A percentile compares a stretch with the other conserved stretches of the same genome.
Evolutionary conservation across 148 eudicot species (phyloP).

Genomic region (Rhododendron griersonianum): DNA sequence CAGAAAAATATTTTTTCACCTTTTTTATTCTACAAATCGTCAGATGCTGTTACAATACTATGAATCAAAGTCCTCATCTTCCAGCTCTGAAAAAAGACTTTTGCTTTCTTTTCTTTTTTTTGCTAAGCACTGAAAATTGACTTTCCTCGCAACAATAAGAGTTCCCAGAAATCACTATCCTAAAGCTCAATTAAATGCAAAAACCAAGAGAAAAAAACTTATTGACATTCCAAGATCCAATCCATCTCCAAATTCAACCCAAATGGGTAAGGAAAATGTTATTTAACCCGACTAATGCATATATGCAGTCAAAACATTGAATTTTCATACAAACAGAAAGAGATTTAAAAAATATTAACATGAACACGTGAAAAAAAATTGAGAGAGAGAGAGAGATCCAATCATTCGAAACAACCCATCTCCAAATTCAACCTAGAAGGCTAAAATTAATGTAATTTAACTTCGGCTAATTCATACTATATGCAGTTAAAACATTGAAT

Average conservation of each 20-base stretch:
- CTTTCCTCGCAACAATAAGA: not conserved
- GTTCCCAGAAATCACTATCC: not conserved
- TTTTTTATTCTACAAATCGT: not conserved
- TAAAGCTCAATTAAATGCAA: not conserved
- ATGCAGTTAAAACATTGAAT: no score
- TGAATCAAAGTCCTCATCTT: not conserved
- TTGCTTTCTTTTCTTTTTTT: no score
- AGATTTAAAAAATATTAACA: not conserved
- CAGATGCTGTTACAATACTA: not conserved
- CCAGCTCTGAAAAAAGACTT: not conserved
- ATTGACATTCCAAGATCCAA: not conserved
- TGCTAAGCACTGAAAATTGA: no score
- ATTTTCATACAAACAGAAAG: not conserved
- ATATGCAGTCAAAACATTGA: not conserved
- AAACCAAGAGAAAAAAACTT: not conserved
- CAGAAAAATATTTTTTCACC: not conserved
- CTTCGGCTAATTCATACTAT: no score
- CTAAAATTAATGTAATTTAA: no score
- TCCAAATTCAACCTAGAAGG: no score
- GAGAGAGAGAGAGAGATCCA: not conserved
- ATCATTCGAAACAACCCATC: not conserved
- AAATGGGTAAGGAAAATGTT: not conserved
- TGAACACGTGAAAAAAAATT: not conserved
- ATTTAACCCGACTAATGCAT: not conserved
- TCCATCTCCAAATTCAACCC: not conserved